These are phyloP conservation scores for Ulmus americana DNA, from an alignment of 331 rosid genomes.

Conservation along the genomic window DNA sequence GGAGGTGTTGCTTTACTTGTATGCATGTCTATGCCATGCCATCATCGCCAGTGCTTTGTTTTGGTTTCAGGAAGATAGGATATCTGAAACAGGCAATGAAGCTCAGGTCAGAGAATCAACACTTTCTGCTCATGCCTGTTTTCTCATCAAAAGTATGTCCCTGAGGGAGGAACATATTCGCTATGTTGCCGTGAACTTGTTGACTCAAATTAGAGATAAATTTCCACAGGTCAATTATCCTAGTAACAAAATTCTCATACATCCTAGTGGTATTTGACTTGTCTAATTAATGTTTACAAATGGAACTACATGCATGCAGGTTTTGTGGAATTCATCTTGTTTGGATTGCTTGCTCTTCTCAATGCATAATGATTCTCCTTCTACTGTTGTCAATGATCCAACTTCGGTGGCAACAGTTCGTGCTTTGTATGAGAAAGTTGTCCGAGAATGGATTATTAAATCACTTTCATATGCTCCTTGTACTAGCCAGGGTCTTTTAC, in stretches of 20 bases:
- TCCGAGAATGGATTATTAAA: constrained; percentile 91
- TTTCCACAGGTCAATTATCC: constrained; percentile 75
- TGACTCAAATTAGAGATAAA: constrained; percentile 79
- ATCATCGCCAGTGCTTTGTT: constrained; percentile 27
- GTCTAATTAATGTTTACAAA: constrained; percentile 21
- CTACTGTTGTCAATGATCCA: constrained; percentile 80
- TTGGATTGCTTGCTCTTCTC: constrained; percentile 82
- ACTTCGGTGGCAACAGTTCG: constrained; percentile 82
- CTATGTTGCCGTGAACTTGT: constrained; percentile 72
- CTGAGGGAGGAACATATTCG: constrained; percentile 88
- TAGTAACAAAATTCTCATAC: constrained; percentile 5
- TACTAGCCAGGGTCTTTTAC: constrained; percentile 98
- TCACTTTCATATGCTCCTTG: constrained; percentile 92
- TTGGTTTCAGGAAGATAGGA: constrained; percentile 76
- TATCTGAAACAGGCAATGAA: constrained; percentile 79
- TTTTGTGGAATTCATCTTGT: constrained; percentile 87
- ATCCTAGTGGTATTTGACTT: constrained; percentile 7
- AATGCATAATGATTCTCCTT: constrained; percentile 65
- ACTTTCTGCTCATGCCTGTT: constrained; percentile 77
- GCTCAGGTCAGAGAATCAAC: constrained; percentile 75
- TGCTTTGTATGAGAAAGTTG: constrained; percentile 77
- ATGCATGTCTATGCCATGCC: constrained; percentile 6
- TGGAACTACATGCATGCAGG: constrained; percentile 49
- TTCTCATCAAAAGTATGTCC: constrained; percentile 72
- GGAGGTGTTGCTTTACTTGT: neutral